Evolutionary conservation across 2,329 filamentous ascomycete genomes (phyloP).

Genomic region (Phialocephala sp.): DNA sequence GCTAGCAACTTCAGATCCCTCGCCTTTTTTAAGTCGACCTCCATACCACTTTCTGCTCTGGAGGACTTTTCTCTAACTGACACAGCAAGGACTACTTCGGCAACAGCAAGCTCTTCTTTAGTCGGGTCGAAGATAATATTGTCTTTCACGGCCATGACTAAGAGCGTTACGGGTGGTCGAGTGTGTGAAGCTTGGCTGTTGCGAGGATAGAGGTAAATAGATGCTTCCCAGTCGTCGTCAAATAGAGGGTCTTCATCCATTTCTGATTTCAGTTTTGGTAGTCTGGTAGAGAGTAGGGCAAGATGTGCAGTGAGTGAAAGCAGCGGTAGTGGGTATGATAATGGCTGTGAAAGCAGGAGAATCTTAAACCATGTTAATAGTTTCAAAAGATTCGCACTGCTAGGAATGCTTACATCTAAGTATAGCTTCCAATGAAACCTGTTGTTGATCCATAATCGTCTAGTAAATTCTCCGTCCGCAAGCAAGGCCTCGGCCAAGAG

Average conservation of each 20-base stretch:
- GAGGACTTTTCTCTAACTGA: constrained; percentile 65
- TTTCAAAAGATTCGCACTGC: constrained; percentile 10
- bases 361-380: constrained; percentile 61
- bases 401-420: constrained; percentile 75
- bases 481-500: constrained; percentile 90
- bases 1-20: constrained; percentile 65
- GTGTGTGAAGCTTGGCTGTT: constrained; percentile 40
- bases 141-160: constrained; percentile 83
- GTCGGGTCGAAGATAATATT: constrained; percentile 95
- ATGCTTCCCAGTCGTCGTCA: constrained; percentile 94
- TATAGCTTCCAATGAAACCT: constrained; percentile 97
- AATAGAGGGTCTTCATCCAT: constrained; percentile 96
- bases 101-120: constrained; percentile 90
- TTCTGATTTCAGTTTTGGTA: constrained; percentile 86
- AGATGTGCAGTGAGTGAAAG: constrained; percentile 93
- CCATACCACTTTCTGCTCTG: constrained; percentile 42
- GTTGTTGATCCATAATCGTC: constrained; percentile 82
- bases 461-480: constrained; percentile 70
- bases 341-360: constrained; percentile 87
- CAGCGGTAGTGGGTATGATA: constrained; percentile 91
- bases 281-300: constrained; percentile 83
- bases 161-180: constrained; percentile 84
- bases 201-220: constrained; percentile 71
- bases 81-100: constrained; percentile 85
- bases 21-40: constrained; percentile 46